Percentiles rank a stretch among this genome's conserved stretches.
Conservation (phyloP, 1,284 basidiomycete genomes). For the Gyrodon tennesseensis region DNA sequence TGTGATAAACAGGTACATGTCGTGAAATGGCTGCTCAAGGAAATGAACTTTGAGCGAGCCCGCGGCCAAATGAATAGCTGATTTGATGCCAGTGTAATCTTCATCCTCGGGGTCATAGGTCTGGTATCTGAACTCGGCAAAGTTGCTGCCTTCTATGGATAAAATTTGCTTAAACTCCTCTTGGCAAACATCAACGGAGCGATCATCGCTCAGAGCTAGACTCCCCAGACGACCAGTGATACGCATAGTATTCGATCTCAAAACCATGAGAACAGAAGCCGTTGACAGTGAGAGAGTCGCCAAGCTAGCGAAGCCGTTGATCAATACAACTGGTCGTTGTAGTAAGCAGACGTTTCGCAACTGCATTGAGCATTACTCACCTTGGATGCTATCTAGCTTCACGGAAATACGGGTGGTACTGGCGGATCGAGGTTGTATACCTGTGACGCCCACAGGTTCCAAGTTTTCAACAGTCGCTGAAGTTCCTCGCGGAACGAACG, state of each 20-base stretch:
- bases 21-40: constrained; percentile 83
- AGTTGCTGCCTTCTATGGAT: constrained; percentile 93
- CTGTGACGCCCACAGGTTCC: constrained; percentile 23
- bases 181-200: constrained; percentile 54
- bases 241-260: constrained; percentile 75
- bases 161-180: constrained; percentile 85
- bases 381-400: constrained; percentile 85
- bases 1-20: constrained; percentile 81
- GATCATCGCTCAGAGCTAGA: constrained; percentile 83
- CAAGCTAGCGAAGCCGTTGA: constrained; percentile 72
- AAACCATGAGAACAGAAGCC: constrained; percentile 81
- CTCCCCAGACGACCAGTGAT: constrained; percentile 86
- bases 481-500: constrained; percentile 69
- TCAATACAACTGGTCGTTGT: constrained; percentile 65
- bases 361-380: constrained; percentile 45
- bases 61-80: constrained; percentile 80
- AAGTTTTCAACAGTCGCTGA: constrained; percentile 19
- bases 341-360: constrained; percentile 20
- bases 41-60: constrained; percentile 92
- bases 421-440: constrained; percentile 29
- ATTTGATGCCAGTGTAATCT: constrained; percentile 81
- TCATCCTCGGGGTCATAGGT: constrained; percentile 79
- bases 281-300: constrained; percentile 92
- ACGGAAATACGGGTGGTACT: constrained; percentile 83
- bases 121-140: constrained; percentile 95